A percentile compares a stretch with the other conserved stretches of the same genome.
These are phyloP conservation scores for Tulasnella sp. DNA, from an alignment of 768 basidiomycete genomes.

Conservation along the genomic window DNA sequence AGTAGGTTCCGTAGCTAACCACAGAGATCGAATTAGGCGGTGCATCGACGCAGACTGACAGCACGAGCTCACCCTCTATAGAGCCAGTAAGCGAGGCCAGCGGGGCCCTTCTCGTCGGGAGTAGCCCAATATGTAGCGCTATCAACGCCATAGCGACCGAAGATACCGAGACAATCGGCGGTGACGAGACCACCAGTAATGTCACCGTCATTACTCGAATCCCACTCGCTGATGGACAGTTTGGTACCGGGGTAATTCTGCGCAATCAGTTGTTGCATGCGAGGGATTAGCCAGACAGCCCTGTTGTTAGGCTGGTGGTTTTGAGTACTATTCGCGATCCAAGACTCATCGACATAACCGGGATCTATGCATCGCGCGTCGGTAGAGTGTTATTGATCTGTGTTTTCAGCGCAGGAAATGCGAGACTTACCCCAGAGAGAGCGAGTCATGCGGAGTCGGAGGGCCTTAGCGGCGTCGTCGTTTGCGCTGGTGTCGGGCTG, in stretches of 20 bases:
- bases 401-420: neutral
- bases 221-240: conserved; percentile 47
- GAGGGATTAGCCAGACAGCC: conserved; percentile 41
- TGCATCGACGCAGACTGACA: no score
- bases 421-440: conserved; percentile 39
- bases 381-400: neutral
- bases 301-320: conserved; percentile 44
- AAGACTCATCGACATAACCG: conserved; percentile 48
- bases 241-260: conserved; percentile 50
- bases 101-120: conserved; percentile 41
- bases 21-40: neutral
- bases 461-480: conserved; percentile 44
- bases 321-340: conserved; percentile 33
- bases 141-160: conserved; percentile 43
- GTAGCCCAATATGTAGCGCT: conserved; percentile 48
- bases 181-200: conserved; percentile 48
- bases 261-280: conserved; percentile 44
- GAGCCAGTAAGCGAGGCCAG: conserved; percentile 50
- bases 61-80: conserved; percentile 40
- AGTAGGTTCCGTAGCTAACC: conserved; percentile 40
- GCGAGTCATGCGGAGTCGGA: conserved; percentile 43
- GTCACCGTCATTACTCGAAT: conserved; percentile 42
- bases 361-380: conserved; percentile 27
- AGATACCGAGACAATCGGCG: conserved; percentile 47
- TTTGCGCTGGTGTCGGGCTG: conserved; percentile 47